phyloP scores from a whole-genome alignment of 2,329 filamentous ascomycete species.

The Aspergillus sp. region DNA sequence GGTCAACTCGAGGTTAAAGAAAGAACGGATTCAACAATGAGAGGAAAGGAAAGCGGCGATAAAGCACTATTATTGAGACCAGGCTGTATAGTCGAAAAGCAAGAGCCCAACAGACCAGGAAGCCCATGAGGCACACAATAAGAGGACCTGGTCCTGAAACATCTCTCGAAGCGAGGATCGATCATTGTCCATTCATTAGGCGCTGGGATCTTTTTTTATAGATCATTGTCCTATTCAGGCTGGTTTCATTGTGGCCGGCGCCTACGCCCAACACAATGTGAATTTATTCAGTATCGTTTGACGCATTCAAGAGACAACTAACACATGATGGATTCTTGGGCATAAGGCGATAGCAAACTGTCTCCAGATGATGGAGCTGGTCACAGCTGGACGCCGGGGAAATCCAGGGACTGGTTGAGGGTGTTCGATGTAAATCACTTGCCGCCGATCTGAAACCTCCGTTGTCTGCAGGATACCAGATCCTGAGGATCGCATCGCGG shows the following conservation, averaged over 20 bases:
- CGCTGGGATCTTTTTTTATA: not conserved
- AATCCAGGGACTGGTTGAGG: not conserved
- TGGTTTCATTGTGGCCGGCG: not conserved
- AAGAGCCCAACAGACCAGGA: not conserved
- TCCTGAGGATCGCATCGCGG: not conserved
- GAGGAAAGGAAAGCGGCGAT: slow-evolving; percentile 5
- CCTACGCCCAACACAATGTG: too few relatives aligned
- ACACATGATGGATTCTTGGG: too few relatives aligned
- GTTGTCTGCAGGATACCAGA: not conserved
- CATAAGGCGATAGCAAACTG: too few relatives aligned
- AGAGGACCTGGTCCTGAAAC: not conserved
- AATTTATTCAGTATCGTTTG: too few relatives aligned
- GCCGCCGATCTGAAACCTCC: not conserved
- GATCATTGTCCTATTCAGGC: not conserved
- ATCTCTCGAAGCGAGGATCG: not conserved
- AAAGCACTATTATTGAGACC: not conserved
- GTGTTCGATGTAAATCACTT: not conserved
- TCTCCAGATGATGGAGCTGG: not conserved
- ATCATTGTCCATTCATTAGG: not conserved
- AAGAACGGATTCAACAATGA: slow-evolving; percentile 18
- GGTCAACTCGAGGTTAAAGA: slow-evolving; percentile 24
- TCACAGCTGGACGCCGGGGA: not conserved
- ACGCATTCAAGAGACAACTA: too few relatives aligned
- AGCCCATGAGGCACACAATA: not conserved
- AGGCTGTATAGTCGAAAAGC: not conserved